Base-by-base conservation (phyloP, 345 rosid species). In the Sisymbrium altissimum region DNA sequence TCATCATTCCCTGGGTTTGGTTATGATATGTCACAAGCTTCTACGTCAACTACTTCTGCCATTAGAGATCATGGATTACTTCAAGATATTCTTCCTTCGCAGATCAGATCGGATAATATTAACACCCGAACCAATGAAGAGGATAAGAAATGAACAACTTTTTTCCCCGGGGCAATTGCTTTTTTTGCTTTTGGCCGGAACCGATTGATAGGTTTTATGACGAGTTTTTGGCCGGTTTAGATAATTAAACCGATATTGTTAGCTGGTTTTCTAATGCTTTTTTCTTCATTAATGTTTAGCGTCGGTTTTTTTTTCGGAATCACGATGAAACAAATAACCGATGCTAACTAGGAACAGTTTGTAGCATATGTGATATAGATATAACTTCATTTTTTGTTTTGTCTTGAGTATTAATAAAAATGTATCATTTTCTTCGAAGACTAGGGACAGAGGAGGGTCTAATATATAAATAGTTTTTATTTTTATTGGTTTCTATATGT, bases 71-170 rank as follows among this genome's bases (percentile, higher is more conserved):
- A 84, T 39, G 99, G 99, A 13, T 89, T 95, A 39, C 99, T 95
- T 78, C 91, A 95, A 76, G 99, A 95, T 78, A 89, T 93, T 3
- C 87, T 88, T 68, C 94, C 97, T 35, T 74, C 96, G 8, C 96
- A 81, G 80, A 88, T 87, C 85, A 77, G 87, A 63, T 39, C 60
- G 10, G 68, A 78, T 33, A 9, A 49, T 29, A 10, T 36, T 43
- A 55, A 55, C 60, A 48, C 19, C 7, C 66, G 72, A 57, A 57
- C 39, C 66, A 56, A 48, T 17, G 66, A 70, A 70, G 62, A 77
- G 50, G 56, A 30, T 21, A 57, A 70, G 49, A 77, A 77, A 58
- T 70, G 55, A 77, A 21, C 14, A 2, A 7, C 39, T 18, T 46
- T 43, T 36, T 14, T 25, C 5, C 7, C 43, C 36, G 18, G 49